Evolutionary conservation across 352 stramenopile genomes (phyloP).

Genomic region (Phytophthora citricola): DNA sequence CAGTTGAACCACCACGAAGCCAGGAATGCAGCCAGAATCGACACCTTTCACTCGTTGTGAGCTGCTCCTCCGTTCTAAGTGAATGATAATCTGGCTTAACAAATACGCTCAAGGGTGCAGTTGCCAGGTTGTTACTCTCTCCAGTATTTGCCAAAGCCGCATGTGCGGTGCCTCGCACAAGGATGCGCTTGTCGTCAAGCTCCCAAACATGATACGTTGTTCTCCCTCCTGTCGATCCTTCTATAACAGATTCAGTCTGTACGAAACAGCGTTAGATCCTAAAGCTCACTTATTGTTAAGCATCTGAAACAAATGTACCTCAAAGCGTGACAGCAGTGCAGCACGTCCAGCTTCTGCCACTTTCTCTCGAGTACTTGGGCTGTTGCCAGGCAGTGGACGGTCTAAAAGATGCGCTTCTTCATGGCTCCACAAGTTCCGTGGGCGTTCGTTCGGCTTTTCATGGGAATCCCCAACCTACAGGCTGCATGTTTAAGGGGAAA

Average conservation of each 20-base stretch:
- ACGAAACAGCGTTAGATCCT: not conserved
- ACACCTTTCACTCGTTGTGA: constrained; percentile 66
- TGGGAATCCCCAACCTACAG: constrained; percentile 54
- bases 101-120: constrained; percentile 60
- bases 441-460: constrained; percentile 61
- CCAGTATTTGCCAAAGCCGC: constrained; percentile 14
- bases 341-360: constrained; percentile 33
- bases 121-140: constrained; percentile 6
- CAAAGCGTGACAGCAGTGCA: constrained; percentile 35
- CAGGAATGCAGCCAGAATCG: constrained; percentile 83
- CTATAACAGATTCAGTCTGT: constrained; percentile 27
- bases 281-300: not conserved
- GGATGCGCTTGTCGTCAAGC: constrained; percentile 55
- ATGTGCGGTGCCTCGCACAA: constrained; percentile 64
- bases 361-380: constrained; percentile 42
- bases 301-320: constrained; percentile 25
- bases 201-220: constrained; percentile 77
- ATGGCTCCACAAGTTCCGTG: constrained; percentile 17
- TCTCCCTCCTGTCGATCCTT: constrained; percentile 31
- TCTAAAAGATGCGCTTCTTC: constrained; percentile 73
- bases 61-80: constrained; percentile 58
- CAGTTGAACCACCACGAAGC: constrained; percentile 63
- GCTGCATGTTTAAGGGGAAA: constrained; percentile 25
- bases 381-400: constrained; percentile 37
- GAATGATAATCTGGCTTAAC: constrained; percentile 74